These are phyloP conservation scores for Eremothecium gossypii DNA, from an alignment of 1,139 yeast genomes.

Conservation along the genomic window DNA sequence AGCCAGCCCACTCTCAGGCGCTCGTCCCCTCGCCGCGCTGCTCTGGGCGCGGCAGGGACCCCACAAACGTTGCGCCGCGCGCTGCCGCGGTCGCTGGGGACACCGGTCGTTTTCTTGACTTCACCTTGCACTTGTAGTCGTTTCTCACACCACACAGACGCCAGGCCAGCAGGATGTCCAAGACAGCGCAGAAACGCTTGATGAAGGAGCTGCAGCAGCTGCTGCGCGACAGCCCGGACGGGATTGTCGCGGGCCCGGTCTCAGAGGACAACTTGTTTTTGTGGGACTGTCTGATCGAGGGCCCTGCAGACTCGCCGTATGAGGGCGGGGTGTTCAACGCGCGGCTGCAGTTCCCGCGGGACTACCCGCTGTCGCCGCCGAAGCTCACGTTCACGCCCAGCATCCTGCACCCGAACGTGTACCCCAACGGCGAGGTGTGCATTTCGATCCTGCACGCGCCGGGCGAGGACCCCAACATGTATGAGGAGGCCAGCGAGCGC, in stretches of 20 bases:
- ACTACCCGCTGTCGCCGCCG: conserved; percentile 92
- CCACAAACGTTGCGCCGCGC: too few relatives aligned
- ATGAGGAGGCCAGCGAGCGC: conserved; percentile 89
- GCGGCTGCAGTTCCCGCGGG: conserved; percentile 68
- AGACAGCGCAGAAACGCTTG: conserved; percentile 77
- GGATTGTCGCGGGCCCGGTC: conserved; percentile 87
- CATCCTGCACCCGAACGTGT: conserved; percentile 84
- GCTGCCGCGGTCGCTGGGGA: too few relatives aligned
- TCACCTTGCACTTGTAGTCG: too few relatives aligned
- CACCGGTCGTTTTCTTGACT: too few relatives aligned
- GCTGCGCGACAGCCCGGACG: conserved; percentile 82
- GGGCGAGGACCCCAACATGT: conserved; percentile 94
- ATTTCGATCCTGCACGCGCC: conserved; percentile 92
- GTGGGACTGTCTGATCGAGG: conserved; percentile 90
- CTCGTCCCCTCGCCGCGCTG: too few relatives aligned
- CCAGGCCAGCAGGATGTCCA: conserved; percentile 18
- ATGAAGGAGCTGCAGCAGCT: conserved; percentile 85
- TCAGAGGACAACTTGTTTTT: conserved; percentile 70
- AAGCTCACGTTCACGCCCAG: conserved; percentile 74
- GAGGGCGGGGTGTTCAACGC: conserved; percentile 94
- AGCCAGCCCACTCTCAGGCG: too few relatives aligned
- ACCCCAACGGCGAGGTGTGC: conserved; percentile 91
- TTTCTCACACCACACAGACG: too few relatives aligned
- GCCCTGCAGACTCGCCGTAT: conserved; percentile 68
- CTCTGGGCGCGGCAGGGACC: too few relatives aligned